Evolutionary conservation across 352 stramenopile genomes (phyloP), one percentile per base, ranked within the genome.

Genomic region (Pythium phragmitis): DNA sequence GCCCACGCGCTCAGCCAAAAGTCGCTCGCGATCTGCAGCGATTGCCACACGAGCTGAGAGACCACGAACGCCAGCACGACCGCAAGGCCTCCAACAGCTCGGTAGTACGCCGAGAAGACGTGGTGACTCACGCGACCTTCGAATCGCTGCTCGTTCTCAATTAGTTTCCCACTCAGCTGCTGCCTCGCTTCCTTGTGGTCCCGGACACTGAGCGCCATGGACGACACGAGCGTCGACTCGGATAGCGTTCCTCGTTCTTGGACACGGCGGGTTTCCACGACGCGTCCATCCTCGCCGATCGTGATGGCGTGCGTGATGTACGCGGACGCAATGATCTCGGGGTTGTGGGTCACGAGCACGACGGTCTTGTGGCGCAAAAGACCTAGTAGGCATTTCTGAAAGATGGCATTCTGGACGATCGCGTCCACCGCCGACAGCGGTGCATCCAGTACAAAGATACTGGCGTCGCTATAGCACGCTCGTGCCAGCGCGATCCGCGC

Each of bases 1-100:
- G 90, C 85, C 91, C 93, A 98, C 23, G 82, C 79, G 12, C 89
- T 91, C 9, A 98, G 63, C 87, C 91, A 98, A 73, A 94, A 98
- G 60, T 94, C 92, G n/a, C 84, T 93, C 2, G 65, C 47, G 21
- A 98, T 85, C 53, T 84, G 80, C 2, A 97, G 63, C 13, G 54
- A 67, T 61, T 98, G 88, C 61, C 88, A 94, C 13, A 81, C 21
- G 7, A 79, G 54, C 60, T 95, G 97, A 12, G 83, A 79, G 26
- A 75, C 53, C 14, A 87, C 46, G 36, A 88, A 67, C 14, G 73
- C 13, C 23, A 70, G 48, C 2, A 79, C 59, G 19, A 85, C 64
- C 0, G 55, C 37, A 21, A 84, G 65, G 0, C 79, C 73, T 6
- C 79, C 79, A 42, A 85, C 67, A 0, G 79, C 76, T 9, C 53